Percentiles rank a stretch among this genome's conserved stretches.
Evolutionary conservation across 78 protist species (phyloP).

Genomic region (Speleostelium caveatum): DNA sequence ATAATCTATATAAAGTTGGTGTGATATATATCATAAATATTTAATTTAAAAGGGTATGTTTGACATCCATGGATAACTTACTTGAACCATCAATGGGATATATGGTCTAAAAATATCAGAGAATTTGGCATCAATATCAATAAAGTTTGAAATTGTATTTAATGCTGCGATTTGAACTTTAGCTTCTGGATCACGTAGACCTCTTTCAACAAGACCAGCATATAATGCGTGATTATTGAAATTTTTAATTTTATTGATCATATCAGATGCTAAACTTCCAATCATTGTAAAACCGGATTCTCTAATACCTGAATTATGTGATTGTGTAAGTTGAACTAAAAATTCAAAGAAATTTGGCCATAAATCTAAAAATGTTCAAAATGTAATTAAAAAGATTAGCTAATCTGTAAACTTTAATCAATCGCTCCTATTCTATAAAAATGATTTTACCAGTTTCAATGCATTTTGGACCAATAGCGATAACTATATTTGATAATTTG

Average conservation of each 20-base stretch:
- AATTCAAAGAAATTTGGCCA: conserved; percentile 41
- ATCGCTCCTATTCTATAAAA: no score
- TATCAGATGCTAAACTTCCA: conserved; percentile 5
- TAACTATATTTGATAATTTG: conserved; percentile 18
- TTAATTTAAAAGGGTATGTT: background rate
- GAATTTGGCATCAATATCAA: conserved; percentile 15
- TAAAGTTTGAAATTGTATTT: conserved; percentile 19
- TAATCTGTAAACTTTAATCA: no score
- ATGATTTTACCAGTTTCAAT: background rate
- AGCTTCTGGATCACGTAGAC: conserved; percentile 20
- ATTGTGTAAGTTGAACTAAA: background rate
- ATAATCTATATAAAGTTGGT: conserved; percentile 30
- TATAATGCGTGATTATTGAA: background rate
- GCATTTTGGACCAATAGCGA: conserved; percentile 19
- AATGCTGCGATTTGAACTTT: conserved; percentile 61
- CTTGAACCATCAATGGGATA: conserved; percentile 51
- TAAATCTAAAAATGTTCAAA: background rate
- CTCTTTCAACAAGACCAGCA: background rate
- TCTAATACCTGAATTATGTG: conserved; percentile 8
- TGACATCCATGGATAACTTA: background rate
- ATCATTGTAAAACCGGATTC: conserved; percentile 43
- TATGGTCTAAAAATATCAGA: conserved; percentile 29
- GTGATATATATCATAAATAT: background rate
- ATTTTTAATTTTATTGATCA: background rate
- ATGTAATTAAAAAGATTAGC: no score